These are phyloP conservation scores for Trametopsis cervina DNA, from an alignment of 768 basidiomycete species.

Conservation along the genomic window DNA sequence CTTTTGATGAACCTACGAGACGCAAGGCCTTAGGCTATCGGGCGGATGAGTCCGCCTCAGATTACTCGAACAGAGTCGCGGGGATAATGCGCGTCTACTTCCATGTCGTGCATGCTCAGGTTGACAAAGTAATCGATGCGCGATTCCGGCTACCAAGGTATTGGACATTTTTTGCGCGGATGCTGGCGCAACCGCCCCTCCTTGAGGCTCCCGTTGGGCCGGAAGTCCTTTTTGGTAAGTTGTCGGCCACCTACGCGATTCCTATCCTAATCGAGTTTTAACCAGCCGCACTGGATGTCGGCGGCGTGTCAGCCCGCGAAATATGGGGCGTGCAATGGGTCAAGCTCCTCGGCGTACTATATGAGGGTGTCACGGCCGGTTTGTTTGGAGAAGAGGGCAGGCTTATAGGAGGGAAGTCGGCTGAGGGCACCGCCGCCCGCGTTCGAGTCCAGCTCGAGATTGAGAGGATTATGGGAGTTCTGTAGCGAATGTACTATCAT, in stretches of 20 bases:
- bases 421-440: slow-evolving; percentile 59
- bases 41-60: slow-evolving; percentile 46
- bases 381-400: slow-evolving; percentile 32
- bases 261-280: slow-evolving; percentile 25
- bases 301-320: slow-evolving; percentile 50
- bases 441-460: slow-evolving; percentile 58
- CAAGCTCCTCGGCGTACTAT: slow-evolving; percentile 60
- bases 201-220: slow-evolving; percentile 55
- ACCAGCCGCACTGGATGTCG: slow-evolving; percentile 69
- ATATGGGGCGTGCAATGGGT: slow-evolving; percentile 79
- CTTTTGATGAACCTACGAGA: slow-evolving; percentile 36
- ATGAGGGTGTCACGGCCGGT: slow-evolving; percentile 55
- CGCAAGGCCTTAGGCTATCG: slow-evolving; percentile 54
- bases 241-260: background rate
- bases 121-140: slow-evolving; percentile 35
- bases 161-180: slow-evolving; percentile 69
- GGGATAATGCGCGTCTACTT: slow-evolving; percentile 89
- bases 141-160: slow-evolving; percentile 57
- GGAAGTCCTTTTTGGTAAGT: slow-evolving; percentile 61
- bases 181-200: slow-evolving; percentile 45
- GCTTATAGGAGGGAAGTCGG: slow-evolving; percentile 52
- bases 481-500: too few relatives aligned
- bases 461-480: slow-evolving; percentile 45
- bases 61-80: slow-evolving; percentile 60
- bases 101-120: slow-evolving; percentile 43